Base-by-base conservation (phyloP, 306 rosid species). In the Casuarina equisetifolia region DNA sequence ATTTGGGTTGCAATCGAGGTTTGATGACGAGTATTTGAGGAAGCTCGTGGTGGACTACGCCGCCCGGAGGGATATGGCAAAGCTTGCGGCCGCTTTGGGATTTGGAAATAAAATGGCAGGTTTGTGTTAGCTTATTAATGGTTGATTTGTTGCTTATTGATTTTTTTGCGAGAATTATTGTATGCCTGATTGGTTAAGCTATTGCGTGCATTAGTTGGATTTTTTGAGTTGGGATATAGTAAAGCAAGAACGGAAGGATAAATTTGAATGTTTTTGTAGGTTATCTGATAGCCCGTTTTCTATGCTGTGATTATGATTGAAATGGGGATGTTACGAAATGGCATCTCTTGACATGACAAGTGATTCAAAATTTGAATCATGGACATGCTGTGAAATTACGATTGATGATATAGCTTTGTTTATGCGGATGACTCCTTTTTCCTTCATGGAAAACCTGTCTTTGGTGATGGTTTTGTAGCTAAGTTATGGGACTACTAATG, bases 21-120 rank as follows among this genome's bases (percentile, higher is more conserved):
- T 88, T 0, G 81, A 76, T 55, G 86, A 87, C 12, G 86, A 82
- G 75, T 90, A 88, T 76, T 57, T 90, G 82, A 89, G 84, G 79
- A 90, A 86, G 82, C 74, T 80, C 52, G 86, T 92, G 6, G 77
- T 90, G 80, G 80, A 89, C 70, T 91, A 81, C 52, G 92, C 91
- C 4, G 80, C 90, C 0, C 86, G 96, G 78, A 87, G 93, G 85
- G 97, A 92, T 76, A 90, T 92, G 97, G 92, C 93, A 3, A 90
- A 87, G 89, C 81, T 92, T 1, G 96, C 90, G 8, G 90, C 88
- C 69, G 79, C 85, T 0, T 82, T 90, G 19, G 83, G 85, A 66
- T 86, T 86, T 35, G 90, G 87, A 15, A 91, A 89, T 61, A 82
- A 81, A 70, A 80, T 92, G 80, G 86, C 76, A 86, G 97, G 97